Percentiles rank a stretch among this genome's conserved stretches.
phyloP scores from a whole-genome alignment of 441 rosid species.

The Erysimum cheiri region DNA sequence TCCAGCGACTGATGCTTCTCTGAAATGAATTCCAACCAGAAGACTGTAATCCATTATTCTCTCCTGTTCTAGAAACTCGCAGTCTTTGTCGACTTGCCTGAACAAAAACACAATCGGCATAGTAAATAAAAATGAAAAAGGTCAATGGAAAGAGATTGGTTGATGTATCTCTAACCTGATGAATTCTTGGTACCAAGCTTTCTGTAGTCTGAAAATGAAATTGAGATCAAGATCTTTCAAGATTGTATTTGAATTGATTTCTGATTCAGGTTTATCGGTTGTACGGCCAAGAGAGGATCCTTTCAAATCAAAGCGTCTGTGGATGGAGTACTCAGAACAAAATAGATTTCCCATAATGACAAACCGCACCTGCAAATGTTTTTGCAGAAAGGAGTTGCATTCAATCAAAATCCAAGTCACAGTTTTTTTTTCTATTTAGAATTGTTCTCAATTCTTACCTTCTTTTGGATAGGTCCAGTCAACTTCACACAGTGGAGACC shows the following conservation, averaged over 20 bases:
- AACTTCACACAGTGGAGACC: constrained; percentile 72
- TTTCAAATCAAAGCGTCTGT: constrained; percentile 72
- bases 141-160: constrained; percentile 4
- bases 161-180: constrained; percentile 64
- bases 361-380: constrained; percentile 76
- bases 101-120: constrained; percentile 5
- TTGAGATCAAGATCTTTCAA: constrained; percentile 77
- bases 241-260: constrained; percentile 65
- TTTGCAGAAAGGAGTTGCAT: constrained; percentile 31
- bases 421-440: background rate
- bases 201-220: constrained; percentile 65
- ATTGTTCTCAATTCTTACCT: constrained; percentile 47
- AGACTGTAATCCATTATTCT: constrained; percentile 82
- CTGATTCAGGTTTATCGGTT: constrained; percentile 64
- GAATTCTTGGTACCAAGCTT: constrained; percentile 72
- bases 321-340: constrained; percentile 61
- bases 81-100: constrained; percentile 77
- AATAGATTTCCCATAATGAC: constrained; percentile 76
- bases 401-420: constrained; percentile 11
- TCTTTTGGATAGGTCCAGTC: constrained; percentile 65
- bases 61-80: constrained; percentile 74
- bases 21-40: constrained; percentile 75
- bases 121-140: background rate
- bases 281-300: constrained; percentile 76
- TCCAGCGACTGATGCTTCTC: constrained; percentile 51